Evolutionary conservation across 768 basidiomycete species (phyloP).

Genomic region (Cystobasidium tubakii): DNA sequence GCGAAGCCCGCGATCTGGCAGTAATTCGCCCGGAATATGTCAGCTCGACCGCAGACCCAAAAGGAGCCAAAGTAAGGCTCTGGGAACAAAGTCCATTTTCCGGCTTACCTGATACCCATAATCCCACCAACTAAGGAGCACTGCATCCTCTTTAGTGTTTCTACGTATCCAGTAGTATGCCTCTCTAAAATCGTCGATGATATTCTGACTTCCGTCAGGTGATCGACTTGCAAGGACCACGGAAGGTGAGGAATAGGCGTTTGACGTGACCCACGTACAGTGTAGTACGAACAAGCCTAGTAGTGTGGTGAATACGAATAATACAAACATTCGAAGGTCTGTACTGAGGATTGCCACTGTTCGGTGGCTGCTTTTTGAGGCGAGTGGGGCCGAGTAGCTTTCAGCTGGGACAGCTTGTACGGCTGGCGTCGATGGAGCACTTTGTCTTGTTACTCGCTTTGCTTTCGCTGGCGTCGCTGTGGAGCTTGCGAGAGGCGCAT

Average conservation of each 20-base stretch:
- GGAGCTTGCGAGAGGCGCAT: conserved; percentile 47
- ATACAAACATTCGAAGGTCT: conserved; percentile 70
- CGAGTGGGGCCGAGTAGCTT: neutral
- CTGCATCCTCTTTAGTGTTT: conserved; percentile 84
- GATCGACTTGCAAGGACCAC: conserved; percentile 79
- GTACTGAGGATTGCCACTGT: conserved; percentile 68
- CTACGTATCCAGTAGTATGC: conserved; percentile 98
- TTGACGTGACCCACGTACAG: conserved; percentile 92
- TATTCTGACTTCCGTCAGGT: conserved; percentile 78
- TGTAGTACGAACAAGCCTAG: conserved; percentile 87
- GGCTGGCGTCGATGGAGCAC: conserved; percentile 41
- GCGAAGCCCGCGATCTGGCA: conserved; percentile 86
- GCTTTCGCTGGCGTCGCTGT: conserved; percentile 50
- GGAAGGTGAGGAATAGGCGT: conserved; percentile 93
- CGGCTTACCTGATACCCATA: conserved; percentile 55
- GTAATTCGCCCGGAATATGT: neutral
- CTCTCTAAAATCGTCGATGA: conserved; percentile 98
- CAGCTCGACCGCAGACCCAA: neutral
- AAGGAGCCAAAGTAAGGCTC: neutral
- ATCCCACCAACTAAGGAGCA: conserved; percentile 99
- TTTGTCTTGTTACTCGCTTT: conserved; percentile 59
- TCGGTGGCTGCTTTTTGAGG: conserved; percentile 12
- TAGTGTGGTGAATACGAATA: conserved; percentile 69
- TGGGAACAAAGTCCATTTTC: no score
- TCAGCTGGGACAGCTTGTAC: conserved; percentile 20